These are phyloP conservation scores for Neurospora sp. DNA, from an alignment of 495 filamentous ascomycete species.

Conservation along the genomic window DNA sequence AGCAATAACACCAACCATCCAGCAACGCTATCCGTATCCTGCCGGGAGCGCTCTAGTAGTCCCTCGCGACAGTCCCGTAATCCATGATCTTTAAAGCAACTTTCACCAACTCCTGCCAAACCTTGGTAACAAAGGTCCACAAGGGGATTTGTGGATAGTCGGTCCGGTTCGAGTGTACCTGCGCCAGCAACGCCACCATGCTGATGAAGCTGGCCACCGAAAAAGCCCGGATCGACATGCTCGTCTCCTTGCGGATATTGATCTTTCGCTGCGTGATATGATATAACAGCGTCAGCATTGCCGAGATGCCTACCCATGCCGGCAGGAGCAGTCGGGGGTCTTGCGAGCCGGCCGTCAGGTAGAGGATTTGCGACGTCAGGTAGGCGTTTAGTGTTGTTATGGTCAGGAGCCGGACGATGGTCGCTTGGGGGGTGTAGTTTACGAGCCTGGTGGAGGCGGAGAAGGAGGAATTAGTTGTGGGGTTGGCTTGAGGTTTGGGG, in stretches of 20 bases:
- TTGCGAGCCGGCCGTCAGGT: conserved; percentile 61
- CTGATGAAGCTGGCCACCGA: conserved; percentile 66
- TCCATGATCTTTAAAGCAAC: conserved; percentile 19
- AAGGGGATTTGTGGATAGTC: conserved; percentile 56
- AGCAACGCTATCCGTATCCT: background rate
- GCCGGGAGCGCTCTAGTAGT: conserved; percentile 4
- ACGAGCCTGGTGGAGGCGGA: conserved; percentile 49
- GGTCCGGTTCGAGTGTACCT: conserved; percentile 56
- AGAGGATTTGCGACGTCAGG: conserved; percentile 69
- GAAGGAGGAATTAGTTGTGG: background rate
- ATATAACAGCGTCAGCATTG: conserved; percentile 69
- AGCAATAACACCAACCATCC: background rate
- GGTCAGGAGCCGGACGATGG: conserved; percentile 72
- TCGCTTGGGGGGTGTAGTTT: conserved; percentile 78
- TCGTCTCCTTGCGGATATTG: conserved; percentile 71
- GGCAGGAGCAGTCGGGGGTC: conserved; percentile 73
- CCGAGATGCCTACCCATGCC: conserved; percentile 79
- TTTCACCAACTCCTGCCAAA: conserved; percentile 26
- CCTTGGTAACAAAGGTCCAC: conserved; percentile 41
- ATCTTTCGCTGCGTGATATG: conserved; percentile 73
- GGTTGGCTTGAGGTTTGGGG: no score
- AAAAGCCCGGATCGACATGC: conserved; percentile 66
- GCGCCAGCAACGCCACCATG: conserved; percentile 59
- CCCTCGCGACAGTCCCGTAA: conserved; percentile 18
- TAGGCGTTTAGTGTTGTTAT: conserved; percentile 73